phyloP scores from a whole-genome alignment of 495 filamentous ascomycete species.

The Penicillium chermesinum region DNA sequence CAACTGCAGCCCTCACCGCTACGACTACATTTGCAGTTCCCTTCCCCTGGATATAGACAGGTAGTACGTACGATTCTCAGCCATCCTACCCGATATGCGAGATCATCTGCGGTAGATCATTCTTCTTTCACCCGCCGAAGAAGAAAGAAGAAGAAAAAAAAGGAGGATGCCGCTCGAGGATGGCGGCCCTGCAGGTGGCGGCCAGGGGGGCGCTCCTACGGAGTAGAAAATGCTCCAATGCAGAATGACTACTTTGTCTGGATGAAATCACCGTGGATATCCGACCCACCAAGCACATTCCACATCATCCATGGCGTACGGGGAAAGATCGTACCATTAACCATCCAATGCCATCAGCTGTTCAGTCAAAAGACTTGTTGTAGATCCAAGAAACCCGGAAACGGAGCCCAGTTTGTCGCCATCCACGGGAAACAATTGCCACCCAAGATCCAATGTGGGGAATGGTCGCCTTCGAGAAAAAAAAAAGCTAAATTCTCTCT shows the following conservation, averaged over 20 bases:
- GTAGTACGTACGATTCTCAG: constrained; percentile 4
- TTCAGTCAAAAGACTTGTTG: too few species aligned
- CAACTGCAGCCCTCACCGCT: constrained; percentile 2
- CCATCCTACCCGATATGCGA: neutral
- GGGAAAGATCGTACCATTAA: neutral
- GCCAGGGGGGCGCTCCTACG: neutral
- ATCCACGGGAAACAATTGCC: too few species aligned
- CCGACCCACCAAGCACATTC: neutral
- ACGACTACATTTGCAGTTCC: too few species aligned
- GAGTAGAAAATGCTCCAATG: neutral
- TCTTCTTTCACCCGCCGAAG: too few species aligned
- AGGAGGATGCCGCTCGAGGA: neutral
- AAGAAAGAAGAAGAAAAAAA: too few species aligned
- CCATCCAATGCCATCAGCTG: neutral
- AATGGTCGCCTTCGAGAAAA: neutral
- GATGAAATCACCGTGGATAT: constrained; percentile 15
- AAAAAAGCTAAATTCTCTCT: too few species aligned
- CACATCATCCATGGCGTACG: neutral
- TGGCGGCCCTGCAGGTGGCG: constrained; percentile 7
- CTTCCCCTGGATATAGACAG: too few species aligned
- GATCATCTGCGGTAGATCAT: constrained; percentile 1
- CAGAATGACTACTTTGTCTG: neutral
- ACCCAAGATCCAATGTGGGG: too few species aligned
- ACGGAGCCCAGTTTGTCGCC: neutral
- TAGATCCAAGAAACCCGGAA: too few species aligned